Conservation (phyloP, 129 eudicot species). For the Tagetes patula region DNA sequence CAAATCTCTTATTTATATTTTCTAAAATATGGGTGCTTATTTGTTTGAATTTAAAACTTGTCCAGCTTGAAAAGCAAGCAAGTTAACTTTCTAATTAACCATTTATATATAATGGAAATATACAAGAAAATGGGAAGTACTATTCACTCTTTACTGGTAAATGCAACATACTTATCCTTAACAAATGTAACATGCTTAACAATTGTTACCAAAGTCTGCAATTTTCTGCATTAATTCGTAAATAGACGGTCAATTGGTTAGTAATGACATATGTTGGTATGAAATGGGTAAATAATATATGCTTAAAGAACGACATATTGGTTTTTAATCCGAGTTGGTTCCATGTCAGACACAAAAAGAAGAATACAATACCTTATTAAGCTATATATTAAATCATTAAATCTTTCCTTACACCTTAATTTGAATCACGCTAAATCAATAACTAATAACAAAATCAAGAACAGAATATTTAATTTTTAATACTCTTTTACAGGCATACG, state of each 20-base stretch:
- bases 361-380: background rate
- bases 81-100: background rate
- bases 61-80: background rate
- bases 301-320: background rate
- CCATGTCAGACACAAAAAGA: background rate
- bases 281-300: background rate
- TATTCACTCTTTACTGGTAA: background rate
- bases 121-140: background rate
- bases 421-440: constrained; percentile 2
- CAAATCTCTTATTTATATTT: background rate
- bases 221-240: background rate
- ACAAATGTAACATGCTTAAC: background rate
- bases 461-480: background rate
- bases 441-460: background rate
- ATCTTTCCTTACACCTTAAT: background rate
- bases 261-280: background rate
- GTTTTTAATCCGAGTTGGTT: background rate
- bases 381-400: background rate
- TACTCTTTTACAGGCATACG: constrained; percentile 67
- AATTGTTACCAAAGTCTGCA: background rate
- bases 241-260: background rate
- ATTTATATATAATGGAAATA: background rate
- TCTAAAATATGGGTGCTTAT: background rate
- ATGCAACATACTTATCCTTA: background rate
- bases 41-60: background rate